Percentiles rank a stretch among this genome's conserved stretches.
Evolutionary conservation across 257 asterid species (phyloP).

Genomic region (Lantana camara): DNA sequence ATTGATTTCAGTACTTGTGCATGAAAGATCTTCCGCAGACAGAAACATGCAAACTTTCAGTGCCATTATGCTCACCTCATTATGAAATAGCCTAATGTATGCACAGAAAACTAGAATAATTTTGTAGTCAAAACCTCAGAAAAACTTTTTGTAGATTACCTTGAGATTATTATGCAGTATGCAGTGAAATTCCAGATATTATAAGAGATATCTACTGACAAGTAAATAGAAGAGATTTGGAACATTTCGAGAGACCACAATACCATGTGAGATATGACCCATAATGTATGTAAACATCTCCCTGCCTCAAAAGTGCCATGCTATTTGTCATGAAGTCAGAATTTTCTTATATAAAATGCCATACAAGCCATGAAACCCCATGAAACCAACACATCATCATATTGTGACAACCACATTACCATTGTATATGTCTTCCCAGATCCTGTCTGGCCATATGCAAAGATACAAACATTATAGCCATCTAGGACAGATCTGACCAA

Average conservation of each 20-base stretch:
- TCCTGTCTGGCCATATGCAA: slow-evolving; percentile 95
- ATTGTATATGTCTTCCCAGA: slow-evolving; percentile 93
- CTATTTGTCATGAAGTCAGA: background rate
- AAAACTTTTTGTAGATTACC: background rate
- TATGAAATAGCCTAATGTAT: background rate
- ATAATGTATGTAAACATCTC: too few relatives aligned
- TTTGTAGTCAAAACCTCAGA: background rate
- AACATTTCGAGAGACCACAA: too few relatives aligned
- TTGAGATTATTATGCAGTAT: background rate
- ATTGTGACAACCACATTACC: slow-evolving; percentile 45
- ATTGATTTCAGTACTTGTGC: slow-evolving; percentile 9
- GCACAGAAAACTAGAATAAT: background rate
- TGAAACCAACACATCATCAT: slow-evolving; percentile 10
- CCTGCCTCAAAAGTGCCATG: too few relatives aligned
- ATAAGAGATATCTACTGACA: background rate
- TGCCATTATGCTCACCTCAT: too few relatives aligned
- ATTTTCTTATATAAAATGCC: background rate
- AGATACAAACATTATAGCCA: slow-evolving; percentile 88
- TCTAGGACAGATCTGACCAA: slow-evolving; percentile 85
- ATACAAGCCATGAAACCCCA: background rate
- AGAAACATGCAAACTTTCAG: background rate
- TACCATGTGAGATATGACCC: too few relatives aligned
- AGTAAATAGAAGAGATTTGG: too few relatives aligned
- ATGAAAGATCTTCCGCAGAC: slow-evolving; percentile 4
- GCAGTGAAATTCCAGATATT: background rate